Evolutionary conservation across 192 early-diverging fungal species (phyloP).

Genomic region (Backusella luteola): DNA sequence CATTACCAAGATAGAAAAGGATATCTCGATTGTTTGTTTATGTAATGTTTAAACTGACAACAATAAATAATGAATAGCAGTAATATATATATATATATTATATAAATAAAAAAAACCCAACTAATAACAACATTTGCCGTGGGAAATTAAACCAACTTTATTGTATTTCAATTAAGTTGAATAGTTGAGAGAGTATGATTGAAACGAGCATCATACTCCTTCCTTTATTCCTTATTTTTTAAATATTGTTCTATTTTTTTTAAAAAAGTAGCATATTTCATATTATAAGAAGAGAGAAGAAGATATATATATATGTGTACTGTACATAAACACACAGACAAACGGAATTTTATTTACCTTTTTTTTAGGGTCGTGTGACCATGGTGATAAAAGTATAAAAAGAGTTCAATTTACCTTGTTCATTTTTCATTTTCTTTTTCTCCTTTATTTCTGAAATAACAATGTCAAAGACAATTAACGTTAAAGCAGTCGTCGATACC

Average conservation of each 20-base stretch:
- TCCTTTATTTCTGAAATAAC: neutral
- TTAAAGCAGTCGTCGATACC: constrained; percentile 64
- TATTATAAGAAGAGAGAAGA: neutral
- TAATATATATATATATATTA: no score
- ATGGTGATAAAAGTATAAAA: neutral
- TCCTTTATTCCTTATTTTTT: neutral
- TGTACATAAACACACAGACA: neutral
- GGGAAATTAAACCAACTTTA: no score
- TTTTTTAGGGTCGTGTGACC: neutral
- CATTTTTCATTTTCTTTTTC: neutral
- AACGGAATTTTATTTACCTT: neutral
- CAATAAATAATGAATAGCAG: no score
- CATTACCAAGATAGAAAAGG: no score
- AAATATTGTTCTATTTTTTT: no score
- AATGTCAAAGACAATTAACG: constrained; percentile 43
- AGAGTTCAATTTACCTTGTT: neutral
- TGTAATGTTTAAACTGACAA: no score
- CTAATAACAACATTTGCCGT: no score
- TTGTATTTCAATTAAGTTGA: no score
- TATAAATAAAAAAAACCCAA: no score
- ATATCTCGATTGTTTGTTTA: no score
- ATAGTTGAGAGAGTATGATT: neutral
- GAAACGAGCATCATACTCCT: neutral
- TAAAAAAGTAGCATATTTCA: no score
- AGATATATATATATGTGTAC: neutral